These are phyloP conservation scores for Candida ulmi DNA, from an alignment of 805 yeast species.

Conservation along the genomic window DNA sequence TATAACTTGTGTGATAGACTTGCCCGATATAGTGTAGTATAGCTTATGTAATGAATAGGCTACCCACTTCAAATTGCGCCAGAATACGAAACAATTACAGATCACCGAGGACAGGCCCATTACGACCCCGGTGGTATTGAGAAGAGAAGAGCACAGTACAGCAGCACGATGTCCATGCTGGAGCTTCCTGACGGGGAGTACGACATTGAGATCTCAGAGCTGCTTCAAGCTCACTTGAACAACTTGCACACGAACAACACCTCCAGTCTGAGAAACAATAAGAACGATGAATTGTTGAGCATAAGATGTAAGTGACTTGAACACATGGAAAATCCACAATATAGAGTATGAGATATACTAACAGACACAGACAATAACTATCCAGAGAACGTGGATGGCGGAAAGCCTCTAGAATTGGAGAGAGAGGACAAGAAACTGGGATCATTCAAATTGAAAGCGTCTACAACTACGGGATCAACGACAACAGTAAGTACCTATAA, in stretches of 20 bases:
- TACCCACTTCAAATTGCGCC: too few relatives aligned
- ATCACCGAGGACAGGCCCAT: too few relatives aligned
- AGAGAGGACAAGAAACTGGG: conserved; percentile 2
- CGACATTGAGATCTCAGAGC: conserved; percentile 15
- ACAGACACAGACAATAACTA: conserved; percentile 7
- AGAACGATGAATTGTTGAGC: conserved; percentile 17
- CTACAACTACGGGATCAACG: too few relatives aligned
- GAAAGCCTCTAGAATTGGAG: conserved; percentile 8
- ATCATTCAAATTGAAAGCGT: conserved; percentile 13
- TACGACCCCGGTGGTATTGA: too few relatives aligned
- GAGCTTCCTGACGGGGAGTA: conserved; percentile 22
- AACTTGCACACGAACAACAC: conserved; percentile 1
- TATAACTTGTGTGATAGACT: too few relatives aligned
- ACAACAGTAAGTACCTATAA: conserved; percentile 5
- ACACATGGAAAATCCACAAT: not conserved
- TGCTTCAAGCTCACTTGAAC: conserved; percentile 7
- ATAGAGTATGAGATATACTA: not conserved
- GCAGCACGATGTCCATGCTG: conserved; percentile 1
- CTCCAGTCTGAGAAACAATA: not conserved
- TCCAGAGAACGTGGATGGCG: conserved; percentile 12
- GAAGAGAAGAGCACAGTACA: too few relatives aligned
- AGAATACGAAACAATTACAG: too few relatives aligned
- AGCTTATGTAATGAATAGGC: too few relatives aligned
- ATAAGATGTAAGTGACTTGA: conserved; percentile 14
- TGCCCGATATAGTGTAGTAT: too few relatives aligned